These are phyloP conservation scores for Pseudopithomyces chartarum DNA, from an alignment of 2,329 filamentous ascomycete species.

Conservation along the genomic window DNA sequence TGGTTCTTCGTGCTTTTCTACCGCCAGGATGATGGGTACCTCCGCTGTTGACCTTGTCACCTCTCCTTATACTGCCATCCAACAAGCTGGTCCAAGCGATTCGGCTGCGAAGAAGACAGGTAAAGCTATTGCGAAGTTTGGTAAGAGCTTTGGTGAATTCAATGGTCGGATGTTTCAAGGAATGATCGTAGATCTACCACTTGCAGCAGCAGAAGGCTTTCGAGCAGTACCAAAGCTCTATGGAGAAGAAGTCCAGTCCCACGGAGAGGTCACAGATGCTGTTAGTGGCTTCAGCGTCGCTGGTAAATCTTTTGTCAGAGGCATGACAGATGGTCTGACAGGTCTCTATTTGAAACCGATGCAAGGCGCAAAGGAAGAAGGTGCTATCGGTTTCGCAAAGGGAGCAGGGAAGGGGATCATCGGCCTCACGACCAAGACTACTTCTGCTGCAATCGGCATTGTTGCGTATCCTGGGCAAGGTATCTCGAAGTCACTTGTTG, in stretches of 20 bases:
- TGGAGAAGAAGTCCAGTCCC: slow-evolving; percentile 41
- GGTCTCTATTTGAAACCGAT: slow-evolving; percentile 77
- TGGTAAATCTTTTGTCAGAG: slow-evolving; percentile 72
- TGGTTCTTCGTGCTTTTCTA: slow-evolving; percentile 61
- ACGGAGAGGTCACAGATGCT: slow-evolving; percentile 41
- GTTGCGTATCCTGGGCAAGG: slow-evolving; percentile 4
- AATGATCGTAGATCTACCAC: slow-evolving; percentile 42
- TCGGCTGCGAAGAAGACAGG: slow-evolving; percentile 5
- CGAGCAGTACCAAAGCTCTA: slow-evolving; percentile 43
- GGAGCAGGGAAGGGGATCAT: slow-evolving; percentile 40
- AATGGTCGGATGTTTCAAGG: slow-evolving; percentile 34
- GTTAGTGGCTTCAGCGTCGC: slow-evolving; percentile 62
- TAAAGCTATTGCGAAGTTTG: slow-evolving; percentile 4
- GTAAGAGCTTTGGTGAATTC: slow-evolving; percentile 28
- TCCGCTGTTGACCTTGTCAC: slow-evolving; percentile 62
- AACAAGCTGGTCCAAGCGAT: not conserved
- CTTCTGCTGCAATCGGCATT: not conserved
- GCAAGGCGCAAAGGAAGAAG: slow-evolving; percentile 66
- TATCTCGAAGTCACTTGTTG: not conserved
- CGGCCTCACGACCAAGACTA: slow-evolving; percentile 14
- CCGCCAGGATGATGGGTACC: slow-evolving; percentile 59
- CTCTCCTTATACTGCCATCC: slow-evolving; percentile 17
- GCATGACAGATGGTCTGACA: slow-evolving; percentile 76
- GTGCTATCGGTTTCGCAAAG: slow-evolving; percentile 60
- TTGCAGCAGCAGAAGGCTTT: slow-evolving; percentile 44